Conservation (phyloP, 495 filamentous ascomycete species). For the Penicillium argentinense region DNA sequence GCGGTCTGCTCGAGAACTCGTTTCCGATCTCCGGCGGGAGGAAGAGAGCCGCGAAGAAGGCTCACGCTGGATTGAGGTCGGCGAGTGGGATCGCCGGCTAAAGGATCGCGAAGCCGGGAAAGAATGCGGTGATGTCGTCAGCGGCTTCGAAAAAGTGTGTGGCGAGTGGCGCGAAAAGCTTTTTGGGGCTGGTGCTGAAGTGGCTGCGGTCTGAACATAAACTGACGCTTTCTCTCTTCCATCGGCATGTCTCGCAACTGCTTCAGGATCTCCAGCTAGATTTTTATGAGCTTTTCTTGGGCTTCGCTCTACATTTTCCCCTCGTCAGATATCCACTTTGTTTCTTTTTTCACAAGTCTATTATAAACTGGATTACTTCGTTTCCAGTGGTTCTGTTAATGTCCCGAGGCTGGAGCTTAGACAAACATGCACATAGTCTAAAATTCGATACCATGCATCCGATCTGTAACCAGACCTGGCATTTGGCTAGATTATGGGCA, state of each 20-base stretch:
- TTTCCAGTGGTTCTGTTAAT: slow-evolving; percentile 13
- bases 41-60: slow-evolving; percentile 79
- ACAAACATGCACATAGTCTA: slow-evolving; percentile 1
- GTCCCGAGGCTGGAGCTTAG: slow-evolving; percentile 9
- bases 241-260: background rate
- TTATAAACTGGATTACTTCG: no score
- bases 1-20: slow-evolving; percentile 72
- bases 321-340: slow-evolving; percentile 29
- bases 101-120: slow-evolving; percentile 71
- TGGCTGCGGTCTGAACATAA: slow-evolving; percentile 33
- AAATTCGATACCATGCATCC: slow-evolving; percentile 8
- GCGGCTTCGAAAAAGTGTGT: slow-evolving; percentile 87
- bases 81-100: slow-evolving; percentile 77
- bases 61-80: slow-evolving; percentile 72
- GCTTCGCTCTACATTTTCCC: background rate
- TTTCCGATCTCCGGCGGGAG: slow-evolving; percentile 79
- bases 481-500: no score
- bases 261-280: slow-evolving; percentile 11
- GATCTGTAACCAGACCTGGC: no score
- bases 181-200: slow-evolving; percentile 41
- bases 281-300: slow-evolving; percentile 16
- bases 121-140: slow-evolving; percentile 81
- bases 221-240: background rate
- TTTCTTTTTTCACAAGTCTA: slow-evolving; percentile 9
- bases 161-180: slow-evolving; percentile 60